Evolutionary conservation across 805 yeast species (phyloP).

Genomic region (Saccharomycopsis sp.): DNA sequence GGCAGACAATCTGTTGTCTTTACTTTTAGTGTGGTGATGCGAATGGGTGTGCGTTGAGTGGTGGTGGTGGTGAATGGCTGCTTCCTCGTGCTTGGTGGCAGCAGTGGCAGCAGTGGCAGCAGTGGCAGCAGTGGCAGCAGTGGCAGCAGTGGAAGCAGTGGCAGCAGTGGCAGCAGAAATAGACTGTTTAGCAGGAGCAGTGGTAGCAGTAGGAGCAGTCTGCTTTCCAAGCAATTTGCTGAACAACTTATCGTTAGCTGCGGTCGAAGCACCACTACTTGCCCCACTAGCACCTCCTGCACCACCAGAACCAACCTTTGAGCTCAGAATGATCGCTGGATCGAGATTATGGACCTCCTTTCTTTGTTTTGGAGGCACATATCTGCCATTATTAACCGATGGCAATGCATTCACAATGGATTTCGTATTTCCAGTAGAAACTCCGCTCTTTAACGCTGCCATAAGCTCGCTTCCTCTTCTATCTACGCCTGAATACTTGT

Average conservation of each 20-base stretch:
- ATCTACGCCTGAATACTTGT: constrained; percentile 76
- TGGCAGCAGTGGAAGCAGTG: neutral
- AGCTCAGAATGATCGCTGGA: constrained; percentile 58
- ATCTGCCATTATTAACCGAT: constrained; percentile 32
- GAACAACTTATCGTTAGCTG: neutral
- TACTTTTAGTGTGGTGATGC: constrained; percentile 12
- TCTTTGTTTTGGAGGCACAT: constrained; percentile 53
- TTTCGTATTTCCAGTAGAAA: neutral
- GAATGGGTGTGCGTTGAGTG: too few relatives aligned
- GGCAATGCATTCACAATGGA: constrained; percentile 7
- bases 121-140: constrained; percentile 7
- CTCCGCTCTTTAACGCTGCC: constrained; percentile 35
- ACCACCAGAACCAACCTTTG: constrained; percentile 29
- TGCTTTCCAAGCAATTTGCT: neutral
- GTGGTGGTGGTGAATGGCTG: constrained; percentile 26
- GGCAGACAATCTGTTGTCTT: constrained; percentile 36
- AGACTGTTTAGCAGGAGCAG: neutral
- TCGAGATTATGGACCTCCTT: constrained; percentile 42
- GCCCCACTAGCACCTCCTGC: too few relatives aligned
- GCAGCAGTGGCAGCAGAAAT: neutral
- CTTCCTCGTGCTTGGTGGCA: constrained; percentile 11
- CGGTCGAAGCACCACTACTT: neutral
- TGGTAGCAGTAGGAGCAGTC: neutral
- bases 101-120: constrained; percentile 9
- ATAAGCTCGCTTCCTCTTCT: constrained; percentile 40